phyloP scores from a whole-genome alignment of 768 basidiomycete species.

The Kwoniella sp. region DNA sequence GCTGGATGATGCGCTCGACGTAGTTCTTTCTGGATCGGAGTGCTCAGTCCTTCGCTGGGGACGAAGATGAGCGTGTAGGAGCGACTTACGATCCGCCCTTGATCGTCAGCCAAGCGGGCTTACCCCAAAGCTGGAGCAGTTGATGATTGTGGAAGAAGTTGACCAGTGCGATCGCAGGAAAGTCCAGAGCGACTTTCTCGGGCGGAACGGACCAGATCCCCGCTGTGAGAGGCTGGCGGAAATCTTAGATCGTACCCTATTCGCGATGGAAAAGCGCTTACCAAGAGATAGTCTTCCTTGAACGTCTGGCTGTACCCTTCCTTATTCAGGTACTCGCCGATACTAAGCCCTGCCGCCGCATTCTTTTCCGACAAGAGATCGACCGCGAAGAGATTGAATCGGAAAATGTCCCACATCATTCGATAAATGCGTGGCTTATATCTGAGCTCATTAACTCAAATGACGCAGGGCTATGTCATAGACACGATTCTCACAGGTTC shows the following conservation, averaged over 20 bases:
- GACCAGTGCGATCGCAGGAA: constrained; percentile 7
- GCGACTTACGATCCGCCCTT: constrained; percentile 13
- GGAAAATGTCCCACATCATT: constrained; percentile 14
- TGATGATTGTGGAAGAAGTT: constrained; percentile 14
- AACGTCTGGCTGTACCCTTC: constrained; percentile 11
- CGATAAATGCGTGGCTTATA: constrained; percentile 6
- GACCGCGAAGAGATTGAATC: constrained; percentile 7
- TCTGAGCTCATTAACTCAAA: too few species aligned
- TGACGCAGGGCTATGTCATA: background rate
- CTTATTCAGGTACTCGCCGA: constrained; percentile 8
- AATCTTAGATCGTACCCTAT: background rate
- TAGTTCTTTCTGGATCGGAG: constrained; percentile 6
- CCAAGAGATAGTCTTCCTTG: constrained; percentile 11
- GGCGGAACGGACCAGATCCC: constrained; percentile 14
- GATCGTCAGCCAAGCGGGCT: constrained; percentile 11
- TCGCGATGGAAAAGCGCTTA: too few species aligned
- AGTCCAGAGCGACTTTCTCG: constrained; percentile 7
- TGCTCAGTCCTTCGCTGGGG: too few species aligned
- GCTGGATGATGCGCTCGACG: constrained; percentile 2
- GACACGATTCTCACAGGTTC: constrained; percentile 2
- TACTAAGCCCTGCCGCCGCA: constrained; percentile 5
- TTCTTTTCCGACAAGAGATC: constrained; percentile 7
- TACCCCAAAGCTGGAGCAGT: constrained; percentile 8
- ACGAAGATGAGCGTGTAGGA: too few species aligned
- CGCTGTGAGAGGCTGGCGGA: constrained; percentile 4